Evolutionary conservation across 768 basidiomycete genomes (phyloP).

Genomic region (Suillus subaureus): DNA sequence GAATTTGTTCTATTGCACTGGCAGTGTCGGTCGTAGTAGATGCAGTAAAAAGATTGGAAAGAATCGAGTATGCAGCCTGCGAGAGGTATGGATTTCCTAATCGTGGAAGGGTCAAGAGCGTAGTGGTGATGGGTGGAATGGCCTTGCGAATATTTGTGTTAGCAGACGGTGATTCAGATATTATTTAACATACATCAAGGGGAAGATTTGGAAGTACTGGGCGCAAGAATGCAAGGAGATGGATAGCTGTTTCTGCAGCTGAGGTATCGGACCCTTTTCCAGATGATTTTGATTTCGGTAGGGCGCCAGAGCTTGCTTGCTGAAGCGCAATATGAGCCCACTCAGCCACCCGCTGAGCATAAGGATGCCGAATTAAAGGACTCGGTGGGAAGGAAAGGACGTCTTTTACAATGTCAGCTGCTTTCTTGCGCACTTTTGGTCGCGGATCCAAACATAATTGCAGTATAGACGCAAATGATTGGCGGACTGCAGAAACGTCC

Average conservation of each 20-base stretch:
- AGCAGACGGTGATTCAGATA: slow-evolving; percentile 8
- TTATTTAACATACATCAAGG: slow-evolving; percentile 56
- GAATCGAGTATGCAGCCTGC: slow-evolving; percentile 81
- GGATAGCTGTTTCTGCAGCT: slow-evolving; percentile 74
- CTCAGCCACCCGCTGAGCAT: slow-evolving; percentile 76
- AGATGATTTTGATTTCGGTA: slow-evolving; percentile 58
- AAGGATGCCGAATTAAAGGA: slow-evolving; percentile 82
- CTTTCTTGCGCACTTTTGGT: slow-evolving; percentile 92
- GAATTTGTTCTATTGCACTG: slow-evolving; percentile 54
- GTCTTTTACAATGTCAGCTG: slow-evolving; percentile 82
- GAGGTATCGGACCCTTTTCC: slow-evolving; percentile 54
- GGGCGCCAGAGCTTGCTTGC: slow-evolving; percentile 63
- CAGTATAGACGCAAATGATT: slow-evolving; percentile 83
- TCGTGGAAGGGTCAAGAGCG: slow-evolving; percentile 81
- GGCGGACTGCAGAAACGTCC: slow-evolving; percentile 66
- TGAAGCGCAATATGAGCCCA: slow-evolving; percentile 72
- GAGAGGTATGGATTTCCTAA: slow-evolving; percentile 89
- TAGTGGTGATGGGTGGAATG: slow-evolving; percentile 65
- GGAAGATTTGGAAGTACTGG: slow-evolving; percentile 65
- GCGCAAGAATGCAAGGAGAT: slow-evolving; percentile 72
- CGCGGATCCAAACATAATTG: slow-evolving; percentile 84
- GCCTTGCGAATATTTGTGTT: slow-evolving; percentile 48
- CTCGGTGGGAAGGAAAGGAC: slow-evolving; percentile 75
- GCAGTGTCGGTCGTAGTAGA: slow-evolving; percentile 52
- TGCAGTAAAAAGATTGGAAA: slow-evolving; percentile 76